Evolutionary conservation across 768 basidiomycete species (phyloP).

Genomic region (Kwoniella sp.): DNA sequence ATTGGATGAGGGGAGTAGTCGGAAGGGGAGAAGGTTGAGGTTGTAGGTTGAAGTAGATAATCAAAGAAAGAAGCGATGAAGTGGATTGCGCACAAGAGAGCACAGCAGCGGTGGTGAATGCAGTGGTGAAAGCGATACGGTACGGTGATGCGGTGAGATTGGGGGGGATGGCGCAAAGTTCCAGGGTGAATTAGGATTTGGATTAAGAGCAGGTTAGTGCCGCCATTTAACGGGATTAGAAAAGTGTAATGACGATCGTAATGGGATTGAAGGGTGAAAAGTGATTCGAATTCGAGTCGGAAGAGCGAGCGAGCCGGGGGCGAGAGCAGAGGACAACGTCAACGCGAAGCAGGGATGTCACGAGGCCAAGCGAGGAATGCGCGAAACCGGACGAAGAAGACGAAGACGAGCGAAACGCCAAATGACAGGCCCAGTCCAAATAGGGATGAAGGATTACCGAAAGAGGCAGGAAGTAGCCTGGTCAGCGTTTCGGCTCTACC

Average conservation of each 20-base stretch:
- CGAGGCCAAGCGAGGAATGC: constrained; percentile 8
- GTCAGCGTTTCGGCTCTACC: constrained; percentile 9
- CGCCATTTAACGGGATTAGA: constrained; percentile 1
- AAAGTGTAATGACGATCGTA: constrained; percentile 2
- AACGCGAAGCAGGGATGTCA: neutral
- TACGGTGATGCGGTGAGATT: constrained; percentile 5
- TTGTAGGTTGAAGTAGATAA: constrained; percentile 5
- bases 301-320: neutral
- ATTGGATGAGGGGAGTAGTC: neutral
- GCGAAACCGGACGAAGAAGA: neutral
- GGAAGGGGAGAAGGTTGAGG: constrained; percentile 1
- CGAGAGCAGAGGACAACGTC: neutral
- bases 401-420: neutral
- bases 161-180: constrained; percentile 25
- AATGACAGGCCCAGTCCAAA: constrained; percentile 1
- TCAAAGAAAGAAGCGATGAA: constrained; percentile 3
- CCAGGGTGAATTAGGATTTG: constrained; percentile 20
- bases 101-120: neutral
- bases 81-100: neutral
- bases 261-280: neutral
- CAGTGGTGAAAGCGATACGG: neutral
- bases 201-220: constrained; percentile 4
- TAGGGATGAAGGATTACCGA: constrained; percentile 2
- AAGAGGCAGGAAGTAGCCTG: neutral
- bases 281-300: neutral